Conservation (phyloP, 768 basidiomycete species). For the Boletus speciosus region DNA sequence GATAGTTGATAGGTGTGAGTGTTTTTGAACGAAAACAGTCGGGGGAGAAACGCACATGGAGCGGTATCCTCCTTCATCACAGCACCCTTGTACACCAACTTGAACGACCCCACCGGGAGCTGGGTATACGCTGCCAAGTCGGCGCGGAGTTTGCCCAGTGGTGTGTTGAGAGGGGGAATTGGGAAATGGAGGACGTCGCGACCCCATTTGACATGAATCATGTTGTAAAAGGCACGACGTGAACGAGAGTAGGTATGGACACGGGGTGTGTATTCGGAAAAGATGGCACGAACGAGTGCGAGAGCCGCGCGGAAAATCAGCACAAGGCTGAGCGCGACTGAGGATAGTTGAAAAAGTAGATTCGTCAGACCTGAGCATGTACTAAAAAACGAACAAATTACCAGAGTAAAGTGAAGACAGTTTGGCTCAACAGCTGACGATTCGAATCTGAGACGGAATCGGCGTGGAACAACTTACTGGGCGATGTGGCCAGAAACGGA, state of each 20-base stretch:
- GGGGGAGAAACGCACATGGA: conserved; percentile 44
- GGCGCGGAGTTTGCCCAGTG: conserved; percentile 54
- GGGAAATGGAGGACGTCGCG: conserved; percentile 49
- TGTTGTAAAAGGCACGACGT: conserved; percentile 26
- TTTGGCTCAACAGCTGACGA: conserved; percentile 19
- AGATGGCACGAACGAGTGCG: conserved; percentile 17
- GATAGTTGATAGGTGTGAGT: not conserved
- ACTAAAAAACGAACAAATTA: not conserved
- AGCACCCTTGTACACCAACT: conserved; percentile 86
- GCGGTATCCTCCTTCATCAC: conserved; percentile 82
- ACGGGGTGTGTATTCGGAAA: not conserved
- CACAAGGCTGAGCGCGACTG: conserved; percentile 34
- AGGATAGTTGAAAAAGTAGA: not conserved
- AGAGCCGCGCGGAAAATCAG: conserved; percentile 28
- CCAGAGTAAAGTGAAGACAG: conserved; percentile 30
- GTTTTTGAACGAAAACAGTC: conserved; percentile 16
- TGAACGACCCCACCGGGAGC: conserved; percentile 67
- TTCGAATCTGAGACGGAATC: conserved; percentile 4
- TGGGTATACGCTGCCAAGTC: conserved; percentile 73
- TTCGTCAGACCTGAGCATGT: not conserved
- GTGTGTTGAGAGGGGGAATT: conserved; percentile 56
- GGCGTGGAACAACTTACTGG: not conserved
- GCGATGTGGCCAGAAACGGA: conserved; percentile 14
- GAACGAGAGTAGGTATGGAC: not conserved
- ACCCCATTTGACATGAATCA: conserved; percentile 48